These are phyloP conservation scores for Botrytis deweyae DNA, from an alignment of 2,329 filamentous ascomycete genomes.

Conservation along the genomic window DNA sequence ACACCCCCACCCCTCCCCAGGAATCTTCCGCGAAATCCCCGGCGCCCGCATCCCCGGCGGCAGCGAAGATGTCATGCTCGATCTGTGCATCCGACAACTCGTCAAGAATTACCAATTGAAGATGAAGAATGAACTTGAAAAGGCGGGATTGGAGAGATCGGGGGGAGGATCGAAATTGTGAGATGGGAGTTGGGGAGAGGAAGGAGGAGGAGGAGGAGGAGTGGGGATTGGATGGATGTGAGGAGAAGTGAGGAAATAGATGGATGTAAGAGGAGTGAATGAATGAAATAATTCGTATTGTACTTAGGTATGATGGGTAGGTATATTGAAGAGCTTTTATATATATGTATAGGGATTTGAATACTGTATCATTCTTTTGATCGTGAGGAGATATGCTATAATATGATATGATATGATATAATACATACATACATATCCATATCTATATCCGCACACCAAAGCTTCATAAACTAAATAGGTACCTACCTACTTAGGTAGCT, in stretches of 20 bases:
- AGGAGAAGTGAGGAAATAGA: background rate
- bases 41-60: constrained; percentile 64
- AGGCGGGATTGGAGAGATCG: constrained; percentile 42
- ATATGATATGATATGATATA: background rate
- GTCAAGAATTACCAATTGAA: constrained; percentile 66
- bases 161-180: constrained; percentile 45
- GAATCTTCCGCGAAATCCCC: constrained; percentile 63
- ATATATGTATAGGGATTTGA: background rate
- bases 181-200: background rate
- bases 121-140: constrained; percentile 40
- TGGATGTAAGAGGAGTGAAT: background rate
- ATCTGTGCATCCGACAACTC: constrained; percentile 66
- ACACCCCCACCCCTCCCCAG: constrained; percentile 38
- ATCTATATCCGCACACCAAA: background rate
- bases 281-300: background rate
- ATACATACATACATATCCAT: background rate
- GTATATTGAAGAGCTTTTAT: too few species aligned
- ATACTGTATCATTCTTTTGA: accelerated
- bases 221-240: background rate
- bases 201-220: too few species aligned
- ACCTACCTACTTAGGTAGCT: too few species aligned
- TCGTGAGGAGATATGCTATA: too few species aligned
- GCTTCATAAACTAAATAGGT: background rate
- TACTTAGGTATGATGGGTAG: too few species aligned
- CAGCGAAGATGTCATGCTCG: constrained; percentile 70